A percentile compares a stretch with the other conserved stretches of the same genome.
These are phyloP conservation scores for Epichloe baconii DNA, from an alignment of 2,329 filamentous ascomycete species.

Conservation along the genomic window DNA sequence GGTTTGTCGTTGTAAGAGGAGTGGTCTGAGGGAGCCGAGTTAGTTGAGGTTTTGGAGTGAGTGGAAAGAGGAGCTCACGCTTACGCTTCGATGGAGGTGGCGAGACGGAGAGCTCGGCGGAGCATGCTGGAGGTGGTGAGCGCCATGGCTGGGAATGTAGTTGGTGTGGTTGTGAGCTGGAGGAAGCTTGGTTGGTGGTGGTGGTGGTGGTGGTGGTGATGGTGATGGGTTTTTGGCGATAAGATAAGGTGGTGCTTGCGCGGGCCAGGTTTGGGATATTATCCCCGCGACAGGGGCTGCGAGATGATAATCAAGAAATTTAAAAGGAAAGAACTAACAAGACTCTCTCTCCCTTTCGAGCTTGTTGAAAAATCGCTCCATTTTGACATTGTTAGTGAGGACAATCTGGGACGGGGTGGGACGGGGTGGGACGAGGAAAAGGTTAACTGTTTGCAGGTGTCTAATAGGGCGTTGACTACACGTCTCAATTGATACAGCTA, in stretches of 20 bases:
- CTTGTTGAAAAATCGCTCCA: too few relatives aligned
- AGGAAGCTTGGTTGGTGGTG: background rate
- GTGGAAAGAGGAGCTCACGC: background rate
- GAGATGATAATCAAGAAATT: too few relatives aligned
- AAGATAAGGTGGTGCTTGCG: background rate
- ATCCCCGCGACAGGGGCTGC: background rate
- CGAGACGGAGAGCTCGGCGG: background rate
- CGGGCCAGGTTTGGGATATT: too few relatives aligned
- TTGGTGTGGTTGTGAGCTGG: too few relatives aligned
- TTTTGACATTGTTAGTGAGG: too few relatives aligned
- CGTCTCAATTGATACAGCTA: too few relatives aligned
- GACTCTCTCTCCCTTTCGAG: too few relatives aligned
- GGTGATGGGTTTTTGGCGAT: background rate
- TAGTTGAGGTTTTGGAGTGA: background rate
- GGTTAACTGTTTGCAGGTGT: too few relatives aligned
- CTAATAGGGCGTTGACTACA: too few relatives aligned
- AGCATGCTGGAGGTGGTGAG: background rate
- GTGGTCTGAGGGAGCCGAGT: background rate
- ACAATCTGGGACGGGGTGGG: too few relatives aligned
- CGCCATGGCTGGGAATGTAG: background rate
- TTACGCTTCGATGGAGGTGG: slow-evolving; percentile 13
- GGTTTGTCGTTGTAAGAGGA: background rate
- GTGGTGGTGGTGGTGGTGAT: background rate
- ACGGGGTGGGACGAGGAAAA: too few relatives aligned
- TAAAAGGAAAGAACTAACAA: too few relatives aligned